These are phyloP conservation scores for Westerdykella sp. DNA, from an alignment of 2,329 filamentous ascomycete species.

Conservation along the genomic window DNA sequence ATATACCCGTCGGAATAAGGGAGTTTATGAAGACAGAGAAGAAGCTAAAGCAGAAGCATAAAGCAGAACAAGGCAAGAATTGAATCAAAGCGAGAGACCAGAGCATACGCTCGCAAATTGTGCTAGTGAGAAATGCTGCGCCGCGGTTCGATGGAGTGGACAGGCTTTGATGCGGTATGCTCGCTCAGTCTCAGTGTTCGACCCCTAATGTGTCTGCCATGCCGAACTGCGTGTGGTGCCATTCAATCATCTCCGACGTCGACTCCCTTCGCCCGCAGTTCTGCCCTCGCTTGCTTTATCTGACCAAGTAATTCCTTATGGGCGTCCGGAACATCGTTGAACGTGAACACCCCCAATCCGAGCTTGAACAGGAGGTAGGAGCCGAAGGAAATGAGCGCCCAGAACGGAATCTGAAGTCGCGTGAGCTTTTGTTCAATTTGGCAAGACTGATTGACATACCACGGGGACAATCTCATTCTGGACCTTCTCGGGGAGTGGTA, in stretches of 20 bases:
- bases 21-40: conserved; percentile 99
- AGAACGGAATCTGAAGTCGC: conserved; percentile 71
- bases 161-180: neutral
- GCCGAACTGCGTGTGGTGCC: neutral
- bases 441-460: conserved; percentile 50
- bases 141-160: neutral
- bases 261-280: conserved; percentile 68
- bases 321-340: conserved; percentile 90
- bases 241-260: conserved; percentile 59
- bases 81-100: neutral
- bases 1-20: conserved; percentile 83
- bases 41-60: conserved; percentile 70
- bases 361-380: conserved; percentile 88
- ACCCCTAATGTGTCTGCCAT: conserved; percentile 1
- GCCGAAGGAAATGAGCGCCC: conserved; percentile 84
- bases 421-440: conserved; percentile 1
- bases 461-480: conserved; percentile 84
- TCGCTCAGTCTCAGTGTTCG: neutral
- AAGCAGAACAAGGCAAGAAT: conserved; percentile 45
- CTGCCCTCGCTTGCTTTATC: conserved; percentile 69
- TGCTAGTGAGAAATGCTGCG: neutral
- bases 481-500: conserved; percentile 70
- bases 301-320: conserved; percentile 84
- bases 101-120: neutral
- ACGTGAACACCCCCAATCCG: conserved; percentile 87